Conservation (phyloP, 129 eudicot species). For the Saposhnikovia divaricata region DNA sequence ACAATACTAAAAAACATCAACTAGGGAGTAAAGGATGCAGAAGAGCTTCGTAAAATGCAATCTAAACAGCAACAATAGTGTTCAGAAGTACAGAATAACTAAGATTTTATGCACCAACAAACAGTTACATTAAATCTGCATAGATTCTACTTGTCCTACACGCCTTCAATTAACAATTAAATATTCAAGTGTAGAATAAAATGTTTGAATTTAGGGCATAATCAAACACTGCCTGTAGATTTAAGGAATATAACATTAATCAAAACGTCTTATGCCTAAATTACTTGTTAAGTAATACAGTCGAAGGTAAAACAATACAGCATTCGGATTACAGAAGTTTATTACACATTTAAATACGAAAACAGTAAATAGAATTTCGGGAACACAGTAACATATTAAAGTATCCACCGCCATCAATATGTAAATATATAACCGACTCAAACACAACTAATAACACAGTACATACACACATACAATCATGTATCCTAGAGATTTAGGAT, state of each 20-base stretch:
- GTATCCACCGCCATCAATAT: neutral
- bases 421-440: too few species aligned
- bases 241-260: neutral
- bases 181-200: neutral
- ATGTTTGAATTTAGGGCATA: neutral
- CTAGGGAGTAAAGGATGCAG: neutral
- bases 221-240: neutral
- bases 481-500: too few species aligned
- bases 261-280: too few species aligned
- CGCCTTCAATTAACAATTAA: neutral
- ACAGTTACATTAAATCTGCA: neutral
- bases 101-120: neutral
- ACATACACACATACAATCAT: too few species aligned
- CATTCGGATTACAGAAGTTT: neutral
- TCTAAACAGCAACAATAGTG: neutral
- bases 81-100: neutral
- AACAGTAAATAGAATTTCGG: neutral
- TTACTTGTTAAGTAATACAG: neutral
- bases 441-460: too few species aligned
- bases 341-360: neutral
- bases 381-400: neutral
- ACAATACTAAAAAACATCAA: neutral
- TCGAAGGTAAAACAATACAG: neutral
- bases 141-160: neutral
- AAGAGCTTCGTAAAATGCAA: neutral